Base-by-base conservation (phyloP, 257 asterid genomes). In the Ilex aquifolium region DNA sequence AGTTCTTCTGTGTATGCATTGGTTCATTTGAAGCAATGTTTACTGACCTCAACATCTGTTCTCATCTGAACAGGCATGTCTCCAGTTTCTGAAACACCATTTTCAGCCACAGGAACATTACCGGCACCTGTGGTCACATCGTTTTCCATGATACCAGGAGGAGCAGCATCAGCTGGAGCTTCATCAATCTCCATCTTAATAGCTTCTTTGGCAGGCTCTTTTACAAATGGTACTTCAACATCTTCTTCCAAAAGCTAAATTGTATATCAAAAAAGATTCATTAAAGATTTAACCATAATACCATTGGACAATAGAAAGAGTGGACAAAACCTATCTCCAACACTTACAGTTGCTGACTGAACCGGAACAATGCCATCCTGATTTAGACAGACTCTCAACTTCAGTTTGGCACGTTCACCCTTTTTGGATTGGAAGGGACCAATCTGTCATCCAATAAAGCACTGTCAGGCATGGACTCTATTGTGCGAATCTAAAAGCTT, bases 231-330 rank as follows among this genome's bases (percentile, higher is more conserved):
- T 60, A 87, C 85, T 69, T 85, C 95, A 15, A 65, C 99, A 59
- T 92, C 98, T 82, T 87, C 99, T 72, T 92, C 97, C 72, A 93
- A 72, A 30, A 93, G 88, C 99, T 93, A 76, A 58, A 71, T 14
- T 54, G 60, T 42, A 14, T 21, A 56, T 40, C 29, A 7, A 15
- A 53, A 21, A 15, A 32, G 32, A 7, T 54, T 15, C 5, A 15
- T 50, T 15, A 56, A 46, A 12, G 27, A 14, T 65, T 15, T n/a
- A 27, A 10, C 13, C 36, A 32, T 12, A 31, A 11, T 4, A n/a
- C 44, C 31, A 3, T 10, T 11, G 3, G 56, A 10, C 10, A 32
- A 55, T 10, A 55, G 16, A 30, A 59, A 17, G 63, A 42, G 31
- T 27, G 27, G 3, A 50, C 1, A 44, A 3, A 13, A 48, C 31